These are phyloP conservation scores for Massarina eburnea DNA, from an alignment of 2,329 filamentous ascomycete species.

Conservation along the genomic window DNA sequence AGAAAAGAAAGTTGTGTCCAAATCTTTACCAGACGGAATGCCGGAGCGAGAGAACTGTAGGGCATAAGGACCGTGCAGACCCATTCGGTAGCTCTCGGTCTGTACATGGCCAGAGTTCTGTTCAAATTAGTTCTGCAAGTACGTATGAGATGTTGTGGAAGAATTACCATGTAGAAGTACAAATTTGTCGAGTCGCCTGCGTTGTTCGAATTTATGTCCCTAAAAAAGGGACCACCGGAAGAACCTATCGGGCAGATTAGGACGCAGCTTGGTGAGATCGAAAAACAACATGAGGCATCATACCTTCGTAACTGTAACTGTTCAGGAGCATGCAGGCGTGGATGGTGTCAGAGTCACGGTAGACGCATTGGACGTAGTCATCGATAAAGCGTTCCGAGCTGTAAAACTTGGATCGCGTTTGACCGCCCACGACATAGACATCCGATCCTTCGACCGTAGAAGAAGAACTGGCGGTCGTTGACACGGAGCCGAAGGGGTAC, in stretches of 20 bases:
- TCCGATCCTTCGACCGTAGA: slow-evolving; percentile 57
- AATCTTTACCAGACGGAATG: slow-evolving; percentile 48
- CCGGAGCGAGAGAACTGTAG: slow-evolving; percentile 62
- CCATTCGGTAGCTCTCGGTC: slow-evolving; percentile 63
- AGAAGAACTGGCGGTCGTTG: slow-evolving; percentile 55
- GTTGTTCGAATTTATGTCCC: slow-evolving; percentile 67
- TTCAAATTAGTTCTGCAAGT: no score
- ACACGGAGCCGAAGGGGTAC: slow-evolving; percentile 48
- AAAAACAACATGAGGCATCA: no score
- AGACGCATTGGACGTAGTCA: slow-evolving; percentile 64
- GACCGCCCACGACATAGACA: slow-evolving; percentile 58
- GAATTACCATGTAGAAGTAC: slow-evolving; percentile 71
- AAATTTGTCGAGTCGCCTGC: slow-evolving; percentile 59
- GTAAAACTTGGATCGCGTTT: slow-evolving; percentile 72
- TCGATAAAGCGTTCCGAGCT: slow-evolving; percentile 71
- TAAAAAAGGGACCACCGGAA: slow-evolving; percentile 65
- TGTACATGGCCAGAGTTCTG: slow-evolving; percentile 62
- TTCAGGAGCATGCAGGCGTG: slow-evolving; percentile 65
- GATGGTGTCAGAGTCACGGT: slow-evolving; percentile 50
- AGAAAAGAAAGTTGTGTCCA: slow-evolving; percentile 62
- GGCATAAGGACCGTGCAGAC: slow-evolving; percentile 67
- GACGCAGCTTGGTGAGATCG: no score
- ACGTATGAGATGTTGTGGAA: no score
- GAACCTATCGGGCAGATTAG: no score
- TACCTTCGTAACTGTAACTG: slow-evolving; percentile 59